These are phyloP conservation scores for Pseudonitzschia delicatissima DNA, from an alignment of 108 stramenopile genomes.

Conservation along the genomic window DNA sequence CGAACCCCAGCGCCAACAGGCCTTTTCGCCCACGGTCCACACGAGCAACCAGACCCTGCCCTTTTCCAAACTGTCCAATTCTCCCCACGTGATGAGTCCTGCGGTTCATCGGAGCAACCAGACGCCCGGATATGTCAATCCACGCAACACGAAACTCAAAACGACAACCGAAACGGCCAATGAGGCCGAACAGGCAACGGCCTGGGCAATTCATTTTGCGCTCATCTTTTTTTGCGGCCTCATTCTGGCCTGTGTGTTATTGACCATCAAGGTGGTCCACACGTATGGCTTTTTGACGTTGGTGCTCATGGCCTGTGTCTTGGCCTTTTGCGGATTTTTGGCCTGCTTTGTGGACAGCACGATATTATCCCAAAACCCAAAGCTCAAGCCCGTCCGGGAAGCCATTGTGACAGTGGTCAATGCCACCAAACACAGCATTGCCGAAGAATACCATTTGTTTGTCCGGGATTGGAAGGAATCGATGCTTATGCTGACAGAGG, in stretches of 20 bases:
- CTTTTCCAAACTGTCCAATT: neutral
- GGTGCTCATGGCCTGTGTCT: constrained; percentile 4
- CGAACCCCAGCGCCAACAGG: no score
- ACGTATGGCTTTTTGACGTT: constrained; percentile 28
- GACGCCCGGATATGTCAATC: neutral
- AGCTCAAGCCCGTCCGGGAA: constrained; percentile 24
- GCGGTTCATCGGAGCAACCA: constrained; percentile 2
- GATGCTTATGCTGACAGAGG: constrained; percentile 23
- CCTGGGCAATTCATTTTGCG: constrained; percentile 31
- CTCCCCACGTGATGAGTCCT: neutral
- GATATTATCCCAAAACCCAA: constrained; percentile 18
- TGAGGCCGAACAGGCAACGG: constrained; percentile 21
- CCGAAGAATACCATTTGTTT: constrained; percentile 26
- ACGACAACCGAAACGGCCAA: neutral
- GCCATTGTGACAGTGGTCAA: constrained; percentile 21
- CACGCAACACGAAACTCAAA: neutral
- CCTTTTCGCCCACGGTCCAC: neutral
- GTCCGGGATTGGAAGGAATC: constrained; percentile 33
- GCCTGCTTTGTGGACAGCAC: constrained; percentile 28
- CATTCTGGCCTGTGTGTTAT: constrained; percentile 4
- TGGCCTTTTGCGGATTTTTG: constrained; percentile 18
- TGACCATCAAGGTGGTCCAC: constrained; percentile 23
- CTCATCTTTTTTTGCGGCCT: constrained; percentile 24
- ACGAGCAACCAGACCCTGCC: neutral
- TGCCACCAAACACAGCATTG: constrained; percentile 13